Conservation (phyloP, 2,329 filamentous ascomycete species). For the Scytalidium sp. region DNA sequence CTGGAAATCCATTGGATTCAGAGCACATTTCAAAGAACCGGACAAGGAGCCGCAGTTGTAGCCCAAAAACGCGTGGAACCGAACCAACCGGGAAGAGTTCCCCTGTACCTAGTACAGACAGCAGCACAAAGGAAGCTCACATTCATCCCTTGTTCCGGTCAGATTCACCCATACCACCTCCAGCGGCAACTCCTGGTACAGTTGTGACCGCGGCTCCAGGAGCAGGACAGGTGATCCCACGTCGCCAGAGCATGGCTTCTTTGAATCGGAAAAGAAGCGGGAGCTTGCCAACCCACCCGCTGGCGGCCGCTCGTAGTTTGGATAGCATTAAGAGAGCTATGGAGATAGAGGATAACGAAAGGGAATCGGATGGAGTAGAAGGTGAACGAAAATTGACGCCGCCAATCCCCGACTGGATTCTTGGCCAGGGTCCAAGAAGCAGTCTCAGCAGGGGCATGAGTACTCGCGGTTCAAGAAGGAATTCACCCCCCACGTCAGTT, state of each 20-base stretch:
- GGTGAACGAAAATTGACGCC: conserved; percentile 52
- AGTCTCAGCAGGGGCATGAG: conserved; percentile 46
- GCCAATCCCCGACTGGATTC: conserved; percentile 59
- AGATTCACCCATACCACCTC: conserved; percentile 66
- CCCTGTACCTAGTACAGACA: conserved; percentile 34
- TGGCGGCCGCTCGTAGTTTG: conserved; percentile 47
- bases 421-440: conserved; percentile 49
- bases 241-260: conserved; percentile 47
- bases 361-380: conserved; percentile 11
- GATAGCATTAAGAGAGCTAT: conserved; percentile 35
- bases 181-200: conserved; percentile 65
- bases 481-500: conserved; percentile 8
- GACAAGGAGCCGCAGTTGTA: conserved; percentile 25
- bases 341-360: conserved; percentile 24
- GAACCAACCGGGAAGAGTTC: conserved; percentile 10
- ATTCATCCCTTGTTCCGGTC: conserved; percentile 78
- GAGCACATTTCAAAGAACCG: conserved; percentile 40
- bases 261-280: conserved; percentile 54
- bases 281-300: conserved; percentile 48
- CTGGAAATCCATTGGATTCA: conserved; percentile 56
- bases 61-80: conserved; percentile 20
- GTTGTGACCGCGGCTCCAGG: conserved; percentile 68
- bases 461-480: conserved; percentile 31
- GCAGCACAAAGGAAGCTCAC: conserved; percentile 53
- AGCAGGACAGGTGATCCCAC: conserved; percentile 61